These are phyloP conservation scores for Spathaspora arborariae DNA, from an alignment of 805 yeast genomes.

Conservation along the genomic window DNA sequence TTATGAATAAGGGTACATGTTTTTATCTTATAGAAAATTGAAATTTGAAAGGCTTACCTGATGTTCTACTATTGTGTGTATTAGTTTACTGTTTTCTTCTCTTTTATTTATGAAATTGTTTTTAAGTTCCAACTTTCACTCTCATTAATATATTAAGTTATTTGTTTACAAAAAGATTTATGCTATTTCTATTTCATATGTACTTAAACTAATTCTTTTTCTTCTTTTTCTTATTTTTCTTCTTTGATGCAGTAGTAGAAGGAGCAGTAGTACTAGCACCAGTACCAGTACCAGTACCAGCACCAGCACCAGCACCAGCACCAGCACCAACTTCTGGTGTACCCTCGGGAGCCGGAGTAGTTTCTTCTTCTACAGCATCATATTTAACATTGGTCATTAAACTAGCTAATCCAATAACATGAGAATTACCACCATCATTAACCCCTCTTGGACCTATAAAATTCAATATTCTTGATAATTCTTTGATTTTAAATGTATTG, in stretches of 20 bases:
- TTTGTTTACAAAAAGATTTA: not conserved
- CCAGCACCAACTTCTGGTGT: slow-evolving; percentile 10
- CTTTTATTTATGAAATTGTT: not conserved
- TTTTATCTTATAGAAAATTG: not conserved
- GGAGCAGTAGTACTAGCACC: slow-evolving; percentile 9
- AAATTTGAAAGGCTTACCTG: not conserved
- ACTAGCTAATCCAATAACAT: slow-evolving; percentile 34
- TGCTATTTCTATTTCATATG: not conserved
- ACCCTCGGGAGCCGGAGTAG: slow-evolving; percentile 9
- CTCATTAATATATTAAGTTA: not conserved
- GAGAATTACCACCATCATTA: slow-evolving; percentile 20
- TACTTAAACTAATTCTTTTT: slow-evolving; percentile 13
- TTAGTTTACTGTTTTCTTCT: not conserved
- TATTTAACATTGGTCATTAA: slow-evolving; percentile 37
- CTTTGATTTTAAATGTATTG: slow-evolving; percentile 61
- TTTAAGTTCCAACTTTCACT: not conserved
- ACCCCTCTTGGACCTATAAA: slow-evolving; percentile 72
- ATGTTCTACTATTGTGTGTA: not conserved
- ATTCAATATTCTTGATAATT: slow-evolving; percentile 66
- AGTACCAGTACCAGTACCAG: slow-evolving; percentile 9
- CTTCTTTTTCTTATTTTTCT: slow-evolving; percentile 32
- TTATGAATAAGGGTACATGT: not conserved
- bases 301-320: slow-evolving; percentile 8
- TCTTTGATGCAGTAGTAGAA: slow-evolving; percentile 12
- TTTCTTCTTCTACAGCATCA: slow-evolving; percentile 13